Evolutionary conservation across 2,329 filamentous ascomycete species (phyloP), one percentile per base, ranked within the genome.

Genomic region (Beauveria sp.): DNA sequence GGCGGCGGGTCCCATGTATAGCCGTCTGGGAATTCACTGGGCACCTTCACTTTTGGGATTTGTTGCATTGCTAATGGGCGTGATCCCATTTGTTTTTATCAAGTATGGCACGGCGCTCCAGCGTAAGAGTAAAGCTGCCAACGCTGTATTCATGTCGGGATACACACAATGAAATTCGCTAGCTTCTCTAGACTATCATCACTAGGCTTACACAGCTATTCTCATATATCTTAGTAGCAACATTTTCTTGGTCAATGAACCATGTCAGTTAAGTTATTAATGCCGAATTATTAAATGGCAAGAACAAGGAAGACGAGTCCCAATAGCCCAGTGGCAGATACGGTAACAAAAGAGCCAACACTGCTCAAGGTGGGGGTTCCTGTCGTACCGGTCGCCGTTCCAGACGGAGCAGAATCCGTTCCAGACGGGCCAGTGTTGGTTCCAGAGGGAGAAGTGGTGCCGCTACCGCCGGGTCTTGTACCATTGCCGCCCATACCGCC

Each of bases 31-130:
- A 3, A 65, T 73, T 8, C 72, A 74, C 59, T 74, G 72, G 72
- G 72, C 72, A 5, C 71, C 72, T 1, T 73, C 72, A 1, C 55
- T 74, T n/a, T 65, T 74, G 26, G 72, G 66, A 0, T 73, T 74
- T 26, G 26, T 73, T 12, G 60, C 66, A 14, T 50, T 69, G 34
- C 63, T 63, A 2, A 61, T 61, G 60, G 60, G 60, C 3, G 30
- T 43, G 7, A 57, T 61, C 50, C 60, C 60, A 2, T 61, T 61
- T 40, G 51, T 61, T 5, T 61, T 61, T 9, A 61, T 61, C 4
- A 56, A 24, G 28, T 61, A 55, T 38, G 60, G 60, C 9, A 53
- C 40, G 1, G 18, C 9, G 0, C 20, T 61, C 5, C 30, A 51
- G 40, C 24, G 24, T 2, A 54, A 53, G 42, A 54, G 58, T n/a